Evolutionary conservation across 2,329 filamentous ascomycete genomes (phyloP), one percentile per base, ranked within the genome.

Genomic region (Botryotinia narcissicola): DNA sequence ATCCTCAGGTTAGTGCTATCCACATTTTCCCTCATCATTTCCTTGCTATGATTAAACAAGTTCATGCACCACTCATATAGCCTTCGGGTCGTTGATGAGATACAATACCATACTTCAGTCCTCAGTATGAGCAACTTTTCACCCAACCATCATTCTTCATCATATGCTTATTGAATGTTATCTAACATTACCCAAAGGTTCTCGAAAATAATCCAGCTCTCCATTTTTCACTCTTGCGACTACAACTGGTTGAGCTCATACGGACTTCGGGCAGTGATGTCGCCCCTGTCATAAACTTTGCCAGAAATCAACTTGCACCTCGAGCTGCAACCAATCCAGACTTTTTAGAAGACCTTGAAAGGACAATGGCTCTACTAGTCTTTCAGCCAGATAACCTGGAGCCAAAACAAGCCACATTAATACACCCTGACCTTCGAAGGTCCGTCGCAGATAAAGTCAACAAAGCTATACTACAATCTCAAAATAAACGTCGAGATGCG

Each of bases 11-110:
- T 90, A 84, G 93, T 81, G 48, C n/a, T 22, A 22, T 32, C 48
- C 57, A 48, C 72, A 75, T 32, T 64, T 44, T 72, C 66, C 72
- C 60, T 72, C 70, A 67, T 71, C 69, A 75, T 69, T 63, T 75
- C 78, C 74, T 85, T 89, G 87, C 88, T 84, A 95, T 96, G 96
- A 99, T 99, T 97, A 97, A 87, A 93, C 87, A 88, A 72, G 71
- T 72, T 97, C 95, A 99, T 99, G 96, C 96, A 99, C 96, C 96
- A 99, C 96, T 94, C 96, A 94, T 96, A 98, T 89, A 87, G 87
- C 88, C 90, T 90, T 89, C 86, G 87, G 89, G 90, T 91, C 89
- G 84, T 89, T 96, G 96, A 97, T 97, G 95, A 98, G 88, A 90
- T 90, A 91, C 86, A 85, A 85, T 84, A 86, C 85, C 84, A 84